These are phyloP conservation scores for Camelina laxa DNA, from an alignment of 345 rosid species.

Conservation along the genomic window DNA sequence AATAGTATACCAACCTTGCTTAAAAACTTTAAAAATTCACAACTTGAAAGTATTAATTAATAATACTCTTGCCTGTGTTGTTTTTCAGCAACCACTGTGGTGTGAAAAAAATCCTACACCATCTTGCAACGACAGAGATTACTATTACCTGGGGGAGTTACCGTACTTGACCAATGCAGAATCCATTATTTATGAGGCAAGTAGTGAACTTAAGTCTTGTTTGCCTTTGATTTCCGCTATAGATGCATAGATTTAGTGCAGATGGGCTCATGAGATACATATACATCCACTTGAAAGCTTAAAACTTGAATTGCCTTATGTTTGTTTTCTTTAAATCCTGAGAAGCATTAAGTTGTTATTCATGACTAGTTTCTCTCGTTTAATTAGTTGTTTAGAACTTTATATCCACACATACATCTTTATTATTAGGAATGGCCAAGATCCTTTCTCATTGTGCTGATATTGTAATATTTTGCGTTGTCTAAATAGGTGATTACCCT, in stretches of 20 bases:
- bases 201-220: slow-evolving; percentile 1
- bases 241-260: neutral
- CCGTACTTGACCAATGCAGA: slow-evolving; percentile 75
- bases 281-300: neutral
- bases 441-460: slow-evolving; percentile 29
- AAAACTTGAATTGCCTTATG: neutral
- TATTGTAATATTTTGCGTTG: neutral
- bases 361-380: slow-evolving; percentile 8
- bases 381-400: slow-evolving; percentile 3
- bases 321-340: neutral
- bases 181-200: slow-evolving; percentile 84
- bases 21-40: neutral
- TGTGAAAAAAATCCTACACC: slow-evolving; percentile 54
- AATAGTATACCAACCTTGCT: neutral
- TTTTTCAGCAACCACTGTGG: slow-evolving; percentile 89
- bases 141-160: slow-evolving; percentile 85
- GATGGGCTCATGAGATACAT: slow-evolving; percentile 6
- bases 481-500: slow-evolving; percentile 55
- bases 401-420: neutral
- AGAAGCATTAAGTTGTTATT: neutral
- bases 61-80: slow-evolving; percentile 12
- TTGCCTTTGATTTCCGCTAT: neutral
- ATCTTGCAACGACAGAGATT: slow-evolving; percentile 74
- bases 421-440: no score
- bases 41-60: neutral